Percentiles rank a stretch among this genome's conserved stretches.
Evolutionary conservation across 225 moss, liverwort and hornwort species (phyloP).

Genomic region (Bryoerythrophyllum caledonicum): DNA sequence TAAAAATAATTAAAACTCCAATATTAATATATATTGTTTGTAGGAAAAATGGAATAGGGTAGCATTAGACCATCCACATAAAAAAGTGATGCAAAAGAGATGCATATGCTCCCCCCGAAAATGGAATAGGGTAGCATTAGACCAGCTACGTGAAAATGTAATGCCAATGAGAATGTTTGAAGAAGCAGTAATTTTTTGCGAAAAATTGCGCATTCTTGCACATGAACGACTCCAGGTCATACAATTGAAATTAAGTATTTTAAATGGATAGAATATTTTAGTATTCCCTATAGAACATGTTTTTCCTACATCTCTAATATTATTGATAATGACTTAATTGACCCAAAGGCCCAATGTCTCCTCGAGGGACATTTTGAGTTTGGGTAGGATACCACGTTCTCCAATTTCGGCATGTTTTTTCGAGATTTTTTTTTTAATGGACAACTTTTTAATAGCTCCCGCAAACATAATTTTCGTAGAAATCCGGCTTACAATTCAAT

Average conservation of each 20-base stretch:
- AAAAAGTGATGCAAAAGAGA: too few species aligned
- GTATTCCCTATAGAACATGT: fast-evolving
- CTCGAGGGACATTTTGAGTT: too few species aligned
- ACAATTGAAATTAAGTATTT: fast-evolving
- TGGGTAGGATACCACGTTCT: too few species aligned
- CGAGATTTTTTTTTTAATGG: too few species aligned
- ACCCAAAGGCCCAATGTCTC: too few species aligned
- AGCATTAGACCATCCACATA: conserved; percentile 26
- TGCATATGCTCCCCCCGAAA: not conserved
- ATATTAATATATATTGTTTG: not conserved
- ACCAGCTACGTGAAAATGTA: conserved; percentile 28
- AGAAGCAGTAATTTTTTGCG: conserved; percentile 60
- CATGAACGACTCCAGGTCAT: conserved; percentile 44
- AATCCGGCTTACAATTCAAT: too few species aligned
- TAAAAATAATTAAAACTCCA: fast-evolving
- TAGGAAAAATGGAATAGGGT: conserved; percentile 88
- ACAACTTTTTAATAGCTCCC: too few species aligned
- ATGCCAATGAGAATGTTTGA: conserved; percentile 54
- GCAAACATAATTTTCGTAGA: too few species aligned
- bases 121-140: conserved; percentile 75
- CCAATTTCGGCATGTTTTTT: too few species aligned
- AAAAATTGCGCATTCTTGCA: conserved; percentile 45
- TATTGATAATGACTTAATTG: fast-evolving
- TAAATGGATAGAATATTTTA: not conserved
- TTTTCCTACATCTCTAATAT: not conserved